Evolutionary conservation across 2,329 filamentous ascomycete genomes (phyloP), one percentile per base, ranked within the genome.

Genomic region (Byssothecium circinans): DNA sequence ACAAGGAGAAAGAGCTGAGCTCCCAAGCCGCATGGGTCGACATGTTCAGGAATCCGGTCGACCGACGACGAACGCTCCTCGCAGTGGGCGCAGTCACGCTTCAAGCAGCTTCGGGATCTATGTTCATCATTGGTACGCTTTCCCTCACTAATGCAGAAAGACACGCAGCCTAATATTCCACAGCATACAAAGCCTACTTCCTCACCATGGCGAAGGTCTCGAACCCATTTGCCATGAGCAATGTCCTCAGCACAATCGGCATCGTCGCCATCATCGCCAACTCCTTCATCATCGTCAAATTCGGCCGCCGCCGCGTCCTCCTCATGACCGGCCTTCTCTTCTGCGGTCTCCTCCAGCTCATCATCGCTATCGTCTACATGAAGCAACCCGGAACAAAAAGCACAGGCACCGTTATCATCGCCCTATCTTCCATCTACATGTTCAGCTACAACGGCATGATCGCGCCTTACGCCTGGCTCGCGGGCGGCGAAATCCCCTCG

Each of bases 141-240:
- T 19, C 8, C 18, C n/a, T 23, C 8, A 23, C 20, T n/a, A 25
- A 25, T 25, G 23, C 23, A 25, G n/a, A 25, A 10, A 25, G 23
- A 25, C 23, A 25, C 10, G 23, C 10, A 10, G 6, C 5, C 23
- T 25, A 25, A 25, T 10, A 25, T 25, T n/a, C 8, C 8, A 6
- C 32, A 67, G 65, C 63, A 36, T 68, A 62, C 50, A 67, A 66
- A 57, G 82, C 80, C 1, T 84, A 83, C 62, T 83, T 83, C 71
- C 81, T 84, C 60, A 74, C 78, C 56, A 82, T 83, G 77, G 79
- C 81, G 29, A 72, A 77, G 37, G 78, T 83, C 4, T 73, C 76
- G 27, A 73, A 79, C 40, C 74, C 80, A 8, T 83, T 83, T 59
- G 76, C 78, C 56, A 83, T 82, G 65, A 71, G 76, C 12, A 81